Base-by-base conservation (phyloP, 495 filamentous ascomycete genomes). In the Hyaloscypha bicolor region DNA sequence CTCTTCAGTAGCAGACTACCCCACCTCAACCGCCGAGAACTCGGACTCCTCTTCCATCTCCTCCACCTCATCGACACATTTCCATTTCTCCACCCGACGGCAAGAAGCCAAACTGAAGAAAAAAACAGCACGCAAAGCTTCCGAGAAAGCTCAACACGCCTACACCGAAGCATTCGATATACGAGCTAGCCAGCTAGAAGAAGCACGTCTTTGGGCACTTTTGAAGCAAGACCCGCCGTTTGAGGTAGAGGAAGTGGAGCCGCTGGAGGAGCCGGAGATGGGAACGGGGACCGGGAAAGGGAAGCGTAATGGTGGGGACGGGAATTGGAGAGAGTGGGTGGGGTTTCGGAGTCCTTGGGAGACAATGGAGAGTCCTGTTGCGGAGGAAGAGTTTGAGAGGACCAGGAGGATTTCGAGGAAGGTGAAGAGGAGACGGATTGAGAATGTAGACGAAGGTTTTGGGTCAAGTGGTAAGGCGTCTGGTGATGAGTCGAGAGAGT, bases 101-200 rank as follows among this genome's bases (percentile, higher is more conserved):
- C 31, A 31, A 6, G 56, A 60, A 37, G n/a, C 22, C 6, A 60
- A 31, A 45, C 52, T 71, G 0, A 64, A 65, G 19, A 62, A 71
- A 4, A 69, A 79, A 21, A 35, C 57, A 53, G 62, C 66, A 3
- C 76, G 71, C n/a, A 76, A 79, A 60, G 66, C 63, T 31, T 57
- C 71, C 0, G 79, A 80, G 66, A 71, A 76, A 12, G 71, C 60
- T 6, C 76, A 83, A 60, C 84, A 89, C 56, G 76, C 74, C 0
- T 82, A 89, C 60, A 79, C 85, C 0, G 87, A 90, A 65, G 65
- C 64, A 0, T 60, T 83, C 6, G 90, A 94, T 68, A 74, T 69
- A 29, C 72, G 80, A 66, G 72, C 77, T 16, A 84, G 84, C 65
- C 77, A 72, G 16, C 60, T 69, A 9, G 88, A 90, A 74, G 90